phyloP scores from a whole-genome alignment of 2,329 filamentous ascomycete genomes.

The Alternaria brassicicola region DNA sequence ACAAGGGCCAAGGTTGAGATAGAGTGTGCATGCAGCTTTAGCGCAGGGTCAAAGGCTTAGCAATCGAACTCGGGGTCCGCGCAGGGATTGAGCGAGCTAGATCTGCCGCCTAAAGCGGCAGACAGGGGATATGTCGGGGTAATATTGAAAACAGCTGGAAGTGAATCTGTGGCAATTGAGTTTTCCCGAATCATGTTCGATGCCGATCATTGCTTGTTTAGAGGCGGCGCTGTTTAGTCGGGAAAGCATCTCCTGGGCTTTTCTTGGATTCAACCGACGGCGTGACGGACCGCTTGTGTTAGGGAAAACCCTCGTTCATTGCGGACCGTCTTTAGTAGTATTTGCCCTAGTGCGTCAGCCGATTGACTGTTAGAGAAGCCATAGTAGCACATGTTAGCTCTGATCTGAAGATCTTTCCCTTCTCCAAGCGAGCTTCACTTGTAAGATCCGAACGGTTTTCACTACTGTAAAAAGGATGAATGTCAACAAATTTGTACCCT shows the following conservation, averaged over 20 bases:
- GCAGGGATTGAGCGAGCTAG: conserved; percentile 18
- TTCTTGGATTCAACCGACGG: conserved; percentile 37
- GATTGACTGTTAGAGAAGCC: conserved; percentile 1
- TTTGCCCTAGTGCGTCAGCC: conserved; percentile 19
- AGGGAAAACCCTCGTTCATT: background rate
- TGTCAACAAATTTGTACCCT: background rate
- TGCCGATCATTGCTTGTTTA: conserved; percentile 37
- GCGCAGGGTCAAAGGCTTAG: conserved; percentile 28
- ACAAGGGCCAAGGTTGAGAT: conserved; percentile 39
- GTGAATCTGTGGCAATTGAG: conserved; percentile 9
- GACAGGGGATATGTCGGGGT: conserved; percentile 6
- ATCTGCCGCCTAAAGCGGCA: conserved; percentile 30
- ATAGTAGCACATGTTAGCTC: background rate
- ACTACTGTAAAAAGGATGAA: background rate
- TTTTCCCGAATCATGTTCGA: conserved; percentile 17
- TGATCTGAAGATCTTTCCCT: background rate
- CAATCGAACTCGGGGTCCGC: conserved; percentile 16
- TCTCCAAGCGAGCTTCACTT: background rate
- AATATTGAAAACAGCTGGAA: conserved; percentile 9
- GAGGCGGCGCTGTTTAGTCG: conserved; percentile 17
- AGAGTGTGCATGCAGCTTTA: conserved; percentile 39
- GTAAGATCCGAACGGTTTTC: background rate
- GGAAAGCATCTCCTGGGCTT: conserved; percentile 18
- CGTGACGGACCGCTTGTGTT: conserved; percentile 37
- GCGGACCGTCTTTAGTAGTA: background rate